A percentile compares a stretch with the other conserved stretches of the same genome.
phyloP scores from a whole-genome alignment of 805 yeast genomes.

The Maudiozyma turicensis region DNA sequence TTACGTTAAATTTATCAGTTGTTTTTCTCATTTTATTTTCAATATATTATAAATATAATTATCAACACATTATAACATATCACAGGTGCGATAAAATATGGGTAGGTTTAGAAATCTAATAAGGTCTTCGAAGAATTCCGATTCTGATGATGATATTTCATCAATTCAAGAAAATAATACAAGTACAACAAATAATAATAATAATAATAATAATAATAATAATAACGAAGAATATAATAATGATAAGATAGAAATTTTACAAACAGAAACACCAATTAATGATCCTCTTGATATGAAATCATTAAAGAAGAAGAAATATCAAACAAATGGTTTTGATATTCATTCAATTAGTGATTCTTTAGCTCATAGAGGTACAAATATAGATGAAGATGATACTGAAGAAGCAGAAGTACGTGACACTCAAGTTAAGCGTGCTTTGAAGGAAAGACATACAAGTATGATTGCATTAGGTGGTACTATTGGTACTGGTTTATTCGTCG shows the following conservation, averaged over 20 bases:
- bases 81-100: constrained; percentile 2
- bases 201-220: no score
- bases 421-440: constrained; percentile 46
- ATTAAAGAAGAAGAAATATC: constrained; percentile 1
- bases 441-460: constrained; percentile 59
- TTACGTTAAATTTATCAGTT: neutral
- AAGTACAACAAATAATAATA: no score
- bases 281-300: constrained; percentile 1
- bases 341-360: constrained; percentile 5
- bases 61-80: neutral
- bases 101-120: constrained; percentile 6
- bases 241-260: constrained; percentile 5
- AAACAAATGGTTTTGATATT: constrained; percentile 4
- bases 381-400: constrained; percentile 17
- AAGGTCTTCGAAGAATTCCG: constrained; percentile 2
- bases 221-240: neutral
- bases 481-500: constrained; percentile 62
- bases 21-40: no score
- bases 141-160: constrained; percentile 1
- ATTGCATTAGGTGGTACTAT: constrained; percentile 68
- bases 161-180: constrained; percentile 1
- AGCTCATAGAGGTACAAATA: constrained; percentile 3
- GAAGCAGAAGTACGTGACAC: constrained; percentile 29
- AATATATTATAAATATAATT: neutral
- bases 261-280: neutral